These are phyloP conservation scores for Malus sieversii DNA, from an alignment of 306 rosid genomes.

Conservation along the genomic window DNA sequence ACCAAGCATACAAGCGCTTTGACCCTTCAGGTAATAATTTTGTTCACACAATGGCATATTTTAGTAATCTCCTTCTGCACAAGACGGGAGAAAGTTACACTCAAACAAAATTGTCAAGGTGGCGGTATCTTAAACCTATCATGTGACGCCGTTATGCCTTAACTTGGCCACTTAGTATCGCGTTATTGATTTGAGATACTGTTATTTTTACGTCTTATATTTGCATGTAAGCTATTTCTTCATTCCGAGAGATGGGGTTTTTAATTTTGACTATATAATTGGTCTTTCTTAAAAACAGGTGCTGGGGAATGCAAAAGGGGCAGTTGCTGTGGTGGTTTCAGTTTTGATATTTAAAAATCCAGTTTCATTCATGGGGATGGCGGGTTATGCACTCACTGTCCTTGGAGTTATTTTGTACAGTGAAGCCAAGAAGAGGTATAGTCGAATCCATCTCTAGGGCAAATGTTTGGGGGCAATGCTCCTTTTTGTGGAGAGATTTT, in stretches of 20 bases:
- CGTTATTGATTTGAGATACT: neutral
- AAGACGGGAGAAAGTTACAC: neutral
- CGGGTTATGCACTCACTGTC: slow-evolving; percentile 52
- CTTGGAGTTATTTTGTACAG: slow-evolving; percentile 54
- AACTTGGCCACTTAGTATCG: neutral
- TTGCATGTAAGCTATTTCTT: neutral
- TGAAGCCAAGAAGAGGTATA: slow-evolving; percentile 45
- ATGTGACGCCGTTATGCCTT: too few relatives aligned
- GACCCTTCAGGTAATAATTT: slow-evolving; percentile 20
- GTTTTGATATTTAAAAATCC: slow-evolving; percentile 58
- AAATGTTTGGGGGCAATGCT: neutral
- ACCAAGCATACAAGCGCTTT: slow-evolving; percentile 42
- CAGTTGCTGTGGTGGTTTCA: slow-evolving; percentile 61
- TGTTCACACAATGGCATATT: too few relatives aligned
- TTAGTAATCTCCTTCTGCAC: neutral
- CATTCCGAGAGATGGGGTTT: neutral
- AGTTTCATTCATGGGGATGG: slow-evolving; percentile 50
- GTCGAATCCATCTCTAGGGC: neutral
- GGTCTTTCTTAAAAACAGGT: slow-evolving; percentile 4
- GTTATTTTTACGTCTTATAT: fast-evolving
- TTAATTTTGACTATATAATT: neutral
- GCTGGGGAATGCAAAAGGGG: slow-evolving; percentile 64
- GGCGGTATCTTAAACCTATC: neutral
- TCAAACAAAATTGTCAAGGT: neutral
- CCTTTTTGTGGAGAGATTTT: neutral